Conservation (phyloP, 2,329 filamentous ascomycete species). For the Diaporthe nobilis region DNA sequence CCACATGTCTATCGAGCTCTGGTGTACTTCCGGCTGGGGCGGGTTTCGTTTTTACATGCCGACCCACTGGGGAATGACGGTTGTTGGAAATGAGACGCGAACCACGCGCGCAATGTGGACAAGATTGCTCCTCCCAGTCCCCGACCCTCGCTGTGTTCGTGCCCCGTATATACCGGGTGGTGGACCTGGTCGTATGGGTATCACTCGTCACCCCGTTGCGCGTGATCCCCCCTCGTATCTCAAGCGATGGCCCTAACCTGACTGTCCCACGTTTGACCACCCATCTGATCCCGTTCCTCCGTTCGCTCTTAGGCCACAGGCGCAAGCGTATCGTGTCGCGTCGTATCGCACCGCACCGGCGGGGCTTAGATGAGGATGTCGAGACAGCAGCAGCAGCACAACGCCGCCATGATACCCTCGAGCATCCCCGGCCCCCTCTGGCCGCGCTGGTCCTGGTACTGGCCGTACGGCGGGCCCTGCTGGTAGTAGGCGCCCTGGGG, state of each 20-base stretch:
- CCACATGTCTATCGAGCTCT: background rate
- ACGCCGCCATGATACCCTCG: constrained; percentile 37
- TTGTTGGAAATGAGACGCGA: background rate
- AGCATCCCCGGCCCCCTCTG: constrained; percentile 35
- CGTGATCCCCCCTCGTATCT: background rate
- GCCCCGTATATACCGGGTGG: background rate
- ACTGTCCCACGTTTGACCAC: too few relatives aligned
- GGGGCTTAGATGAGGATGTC: constrained; percentile 36
- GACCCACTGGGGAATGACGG: too few relatives aligned
- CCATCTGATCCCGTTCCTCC: background rate
- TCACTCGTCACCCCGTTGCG: constrained; percentile 8
- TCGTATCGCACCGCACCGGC: background rate
- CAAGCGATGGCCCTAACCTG: background rate
- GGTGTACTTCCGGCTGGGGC: background rate
- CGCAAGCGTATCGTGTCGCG: background rate
- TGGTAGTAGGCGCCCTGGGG: constrained; percentile 35
- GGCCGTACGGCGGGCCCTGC: constrained; percentile 31
- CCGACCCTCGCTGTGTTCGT: background rate
- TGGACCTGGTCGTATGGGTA: background rate
- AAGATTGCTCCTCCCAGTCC: background rate
- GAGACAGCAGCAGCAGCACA: constrained; percentile 43
- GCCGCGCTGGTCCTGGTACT: constrained; percentile 37
- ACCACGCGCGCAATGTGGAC: background rate
- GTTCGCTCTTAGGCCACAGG: background rate
- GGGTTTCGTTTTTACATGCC: background rate